Percentiles rank a stretch among this genome's conserved stretches.
Conservation (phyloP, 2,329 filamentous ascomycete genomes). For the Apiospora koreana region DNA sequence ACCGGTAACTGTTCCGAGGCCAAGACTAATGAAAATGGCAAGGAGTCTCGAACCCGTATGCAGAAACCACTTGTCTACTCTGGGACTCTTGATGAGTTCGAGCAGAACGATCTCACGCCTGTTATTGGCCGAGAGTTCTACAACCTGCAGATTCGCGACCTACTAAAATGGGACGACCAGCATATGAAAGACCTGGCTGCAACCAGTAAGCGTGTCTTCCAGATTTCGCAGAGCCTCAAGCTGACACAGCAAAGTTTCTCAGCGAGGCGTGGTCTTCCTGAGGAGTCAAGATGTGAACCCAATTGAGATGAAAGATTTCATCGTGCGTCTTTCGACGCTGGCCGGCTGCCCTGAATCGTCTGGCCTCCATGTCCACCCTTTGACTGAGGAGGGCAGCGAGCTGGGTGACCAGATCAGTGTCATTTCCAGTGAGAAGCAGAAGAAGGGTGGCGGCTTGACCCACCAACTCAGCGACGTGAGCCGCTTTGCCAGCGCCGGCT, state of each 20-base stretch:
- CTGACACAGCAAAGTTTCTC: conserved; percentile 36
- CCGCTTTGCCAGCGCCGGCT: conserved; percentile 47
- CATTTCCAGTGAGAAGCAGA: conserved; percentile 56
- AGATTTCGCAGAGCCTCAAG: conserved; percentile 8
- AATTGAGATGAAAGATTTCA: conserved; percentile 46
- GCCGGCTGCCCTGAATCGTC: conserved; percentile 50
- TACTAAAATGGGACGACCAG: conserved; percentile 22
- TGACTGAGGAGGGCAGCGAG: conserved; percentile 53
- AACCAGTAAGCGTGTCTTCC: conserved; percentile 23
- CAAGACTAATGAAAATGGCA: background rate
- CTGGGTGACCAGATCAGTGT: conserved; percentile 57
- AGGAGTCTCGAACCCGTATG: conserved; percentile 23
- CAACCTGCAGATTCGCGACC: conserved; percentile 34
- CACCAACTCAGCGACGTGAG: conserved; percentile 52
- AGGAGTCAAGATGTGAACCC: conserved; percentile 48
- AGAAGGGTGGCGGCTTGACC: conserved; percentile 53
- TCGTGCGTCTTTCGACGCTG: conserved; percentile 42
- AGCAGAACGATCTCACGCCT: conserved; percentile 36
- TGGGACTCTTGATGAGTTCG: conserved; percentile 41
- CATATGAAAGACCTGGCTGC: conserved; percentile 25
- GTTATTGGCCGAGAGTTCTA: conserved; percentile 35
- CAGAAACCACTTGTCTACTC: conserved; percentile 39
- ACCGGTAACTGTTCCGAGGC: background rate
- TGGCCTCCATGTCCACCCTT: conserved; percentile 54
- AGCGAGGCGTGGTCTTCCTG: conserved; percentile 52